Percentiles rank a stretch among this genome's conserved stretches.
phyloP scores from a whole-genome alignment of 1,284 basidiomycete species.

The Marasmius tenuissimus region DNA sequence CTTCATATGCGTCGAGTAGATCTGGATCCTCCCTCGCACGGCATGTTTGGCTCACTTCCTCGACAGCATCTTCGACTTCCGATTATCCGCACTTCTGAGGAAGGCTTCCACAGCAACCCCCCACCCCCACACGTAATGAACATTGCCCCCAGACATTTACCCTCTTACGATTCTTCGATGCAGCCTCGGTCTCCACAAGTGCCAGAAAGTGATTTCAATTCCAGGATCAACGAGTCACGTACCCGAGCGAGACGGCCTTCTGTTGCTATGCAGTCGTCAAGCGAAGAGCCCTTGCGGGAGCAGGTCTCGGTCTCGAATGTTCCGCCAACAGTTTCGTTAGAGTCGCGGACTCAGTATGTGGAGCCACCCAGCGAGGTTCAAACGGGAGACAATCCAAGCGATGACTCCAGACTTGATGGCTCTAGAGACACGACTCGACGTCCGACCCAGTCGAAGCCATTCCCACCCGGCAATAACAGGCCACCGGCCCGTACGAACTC shows the following conservation, averaged over 20 bases:
- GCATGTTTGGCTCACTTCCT: no score
- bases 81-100: background rate
- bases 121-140: background rate
- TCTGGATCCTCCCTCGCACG: no score
- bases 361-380: background rate
- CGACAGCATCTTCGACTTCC: background rate
- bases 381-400: no score
- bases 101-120: background rate
- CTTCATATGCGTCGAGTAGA: no score
- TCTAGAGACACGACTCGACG: no score
- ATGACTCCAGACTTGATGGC: no score
- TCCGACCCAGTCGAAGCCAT: background rate
- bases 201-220: background rate
- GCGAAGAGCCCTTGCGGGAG: background rate
- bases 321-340: background rate
- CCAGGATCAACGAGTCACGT: background rate
- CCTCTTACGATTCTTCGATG: background rate
- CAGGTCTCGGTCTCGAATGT: background rate
- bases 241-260: background rate
- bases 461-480: background rate
- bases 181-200: background rate
- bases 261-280: background rate
- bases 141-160: background rate
- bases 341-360: background rate
- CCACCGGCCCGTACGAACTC: background rate